phyloP scores from a whole-genome alignment of 768 basidiomycete species.

The Serendipita indica region DNA sequence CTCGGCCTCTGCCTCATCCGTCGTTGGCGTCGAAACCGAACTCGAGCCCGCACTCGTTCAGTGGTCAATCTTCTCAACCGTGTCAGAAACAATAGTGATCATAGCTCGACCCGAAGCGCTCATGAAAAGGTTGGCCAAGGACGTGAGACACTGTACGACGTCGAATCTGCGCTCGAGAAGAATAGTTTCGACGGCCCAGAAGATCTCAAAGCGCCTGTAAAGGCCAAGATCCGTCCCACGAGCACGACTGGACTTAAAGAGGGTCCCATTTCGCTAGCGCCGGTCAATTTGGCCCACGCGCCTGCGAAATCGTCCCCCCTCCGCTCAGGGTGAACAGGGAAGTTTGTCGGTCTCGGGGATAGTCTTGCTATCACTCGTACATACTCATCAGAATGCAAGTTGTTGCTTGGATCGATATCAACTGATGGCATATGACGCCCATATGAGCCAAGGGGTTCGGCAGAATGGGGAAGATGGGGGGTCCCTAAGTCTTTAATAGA shows the following conservation, averaged over 20 bases:
- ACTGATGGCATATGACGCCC: too few species aligned
- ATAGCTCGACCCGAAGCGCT: neutral
- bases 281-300: neutral
- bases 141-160: neutral
- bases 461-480: too few species aligned
- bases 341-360: too few species aligned
- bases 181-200: too few species aligned
- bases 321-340: neutral
- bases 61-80: slow-evolving; percentile 2
- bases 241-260: neutral
- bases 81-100: neutral
- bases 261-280: neutral
- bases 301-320: neutral
- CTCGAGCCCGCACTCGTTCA: neutral
- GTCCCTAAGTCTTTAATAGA: too few species aligned
- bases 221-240: neutral
- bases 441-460: too few species aligned
- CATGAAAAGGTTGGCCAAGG: neutral
- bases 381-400: too few species aligned
- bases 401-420: too few species aligned
- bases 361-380: too few species aligned
- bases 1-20: neutral
- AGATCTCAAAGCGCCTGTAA: neutral
- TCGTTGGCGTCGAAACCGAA: slow-evolving; percentile 4
- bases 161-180: too few species aligned